Percentiles rank a stretch among this genome's conserved stretches.
phyloP scores from a whole-genome alignment of 352 stramenopile species.

The Phytopythium litorale region DNA sequence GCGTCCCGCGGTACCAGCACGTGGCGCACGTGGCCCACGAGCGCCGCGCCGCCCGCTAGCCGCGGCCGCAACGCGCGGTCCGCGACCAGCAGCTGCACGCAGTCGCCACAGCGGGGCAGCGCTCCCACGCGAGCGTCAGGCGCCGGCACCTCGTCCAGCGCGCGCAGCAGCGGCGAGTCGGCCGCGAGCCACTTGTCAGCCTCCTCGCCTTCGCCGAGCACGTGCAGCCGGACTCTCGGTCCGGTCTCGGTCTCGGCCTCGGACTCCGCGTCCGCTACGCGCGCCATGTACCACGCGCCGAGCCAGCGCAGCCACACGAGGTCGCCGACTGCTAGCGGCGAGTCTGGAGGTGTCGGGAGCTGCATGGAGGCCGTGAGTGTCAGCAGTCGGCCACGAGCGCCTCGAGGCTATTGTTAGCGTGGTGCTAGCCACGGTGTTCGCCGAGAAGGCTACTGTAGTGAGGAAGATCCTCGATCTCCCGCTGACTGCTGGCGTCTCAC shows the following conservation, averaged over 20 bases:
- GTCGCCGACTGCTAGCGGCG: background rate
- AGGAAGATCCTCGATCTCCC: too few relatives aligned
- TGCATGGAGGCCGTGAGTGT: background rate
- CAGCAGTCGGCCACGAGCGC: too few relatives aligned
- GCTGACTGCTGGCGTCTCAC: too few relatives aligned
- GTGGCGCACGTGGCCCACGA: conserved; percentile 35
- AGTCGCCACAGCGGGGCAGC: conserved; percentile 26
- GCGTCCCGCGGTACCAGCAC: conserved; percentile 42
- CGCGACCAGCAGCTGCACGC: conserved; percentile 36
- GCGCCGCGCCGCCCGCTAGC: conserved; percentile 10
- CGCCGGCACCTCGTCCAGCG: conserved; percentile 21
- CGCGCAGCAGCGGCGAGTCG: conserved; percentile 18
- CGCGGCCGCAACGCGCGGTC: conserved; percentile 17
- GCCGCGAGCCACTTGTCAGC: conserved; percentile 41
- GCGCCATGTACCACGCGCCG: conserved; percentile 43
- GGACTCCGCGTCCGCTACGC: conserved; percentile 10
- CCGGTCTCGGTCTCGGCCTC: too few relatives aligned
- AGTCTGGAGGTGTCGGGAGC: background rate
- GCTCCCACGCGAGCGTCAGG: conserved; percentile 29
- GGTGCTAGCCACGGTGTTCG: too few relatives aligned
- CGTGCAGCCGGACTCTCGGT: conserved; percentile 19
- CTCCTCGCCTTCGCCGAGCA: conserved; percentile 39
- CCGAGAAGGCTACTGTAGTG: too few relatives aligned
- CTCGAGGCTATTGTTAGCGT: background rate
- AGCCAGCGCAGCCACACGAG: conserved; percentile 44